Evolutionary conservation across 306 rosid genomes (phyloP), one percentile per base, ranked within the genome.

Genomic region (Glycine latifolia): DNA sequence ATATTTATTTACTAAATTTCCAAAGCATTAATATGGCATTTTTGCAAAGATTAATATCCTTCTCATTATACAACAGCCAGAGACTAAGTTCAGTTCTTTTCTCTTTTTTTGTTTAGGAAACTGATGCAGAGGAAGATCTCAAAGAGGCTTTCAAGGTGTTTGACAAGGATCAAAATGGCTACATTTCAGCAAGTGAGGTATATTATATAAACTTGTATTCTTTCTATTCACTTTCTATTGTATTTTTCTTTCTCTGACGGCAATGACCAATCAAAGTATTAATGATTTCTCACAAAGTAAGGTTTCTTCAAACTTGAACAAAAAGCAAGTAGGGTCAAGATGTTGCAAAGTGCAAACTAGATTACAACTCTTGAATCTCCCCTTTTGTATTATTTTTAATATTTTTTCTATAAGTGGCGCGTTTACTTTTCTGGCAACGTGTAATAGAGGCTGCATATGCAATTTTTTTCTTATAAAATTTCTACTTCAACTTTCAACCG

Each of bases 101-200:
- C 52, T 72, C 17, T 47, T 9, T 47, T 47, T 0, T 8, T 3
- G 52, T 47, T 13, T 52, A 95, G 99, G 97, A 95, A 49, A 91
- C 91, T 62, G 97, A 95, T 81, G 94, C 86, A 4, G 97, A 92
- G 75, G 98, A 95, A 58, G 98, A 95, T 81, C 94, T 92, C 1
- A 92, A 89, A 75, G 98, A 92, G 85, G 98, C 97, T 68, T 95
- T 95, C 90, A 92, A 92, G 83, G 98, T 95, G 61, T 95, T 95
- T 85, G 97, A 95, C 82, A 95, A 91, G 83, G 98, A 94, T 78
- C 97, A 94, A 86, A 92, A 94, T 81, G 98, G 98, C 13, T 94
- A 84, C 69, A 92, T 94, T 66, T 95, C 98, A 20, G 98, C 98
- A n/a, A 92, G 74, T 70, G 98, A 92, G 93, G 98, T 94, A 88